Conservation (phyloP, 2,329 filamentous ascomycete genomes). For the Phaeophleospora eucalypticola region DNA sequence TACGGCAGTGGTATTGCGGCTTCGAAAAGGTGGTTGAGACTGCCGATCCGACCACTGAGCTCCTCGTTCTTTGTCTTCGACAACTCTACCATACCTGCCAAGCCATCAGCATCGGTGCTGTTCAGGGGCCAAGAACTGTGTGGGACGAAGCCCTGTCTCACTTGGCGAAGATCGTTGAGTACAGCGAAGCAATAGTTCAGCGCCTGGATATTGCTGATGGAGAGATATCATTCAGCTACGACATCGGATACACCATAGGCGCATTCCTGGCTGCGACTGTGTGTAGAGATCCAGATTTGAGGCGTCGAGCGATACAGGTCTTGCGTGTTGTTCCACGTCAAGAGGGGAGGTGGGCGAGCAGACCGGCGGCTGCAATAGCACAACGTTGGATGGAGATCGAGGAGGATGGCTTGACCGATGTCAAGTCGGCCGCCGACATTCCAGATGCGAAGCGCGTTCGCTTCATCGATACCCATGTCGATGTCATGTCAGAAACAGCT, state of each 20-base stretch:
- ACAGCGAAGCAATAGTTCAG: constrained; percentile 10
- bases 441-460: neutral
- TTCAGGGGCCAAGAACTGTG: neutral
- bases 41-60: neutral
- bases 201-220: neutral
- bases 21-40: constrained; percentile 9
- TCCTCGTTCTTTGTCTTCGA: constrained; percentile 6
- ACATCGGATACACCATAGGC: constrained; percentile 15
- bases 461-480: neutral
- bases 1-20: constrained; percentile 7
- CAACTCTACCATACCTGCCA: constrained; percentile 2
- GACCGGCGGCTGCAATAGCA: constrained; percentile 13
- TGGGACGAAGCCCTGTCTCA: constrained; percentile 6
- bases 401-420: constrained; percentile 8
- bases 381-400: constrained; percentile 19
- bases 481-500: too few relatives aligned
- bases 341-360: constrained; percentile 20
- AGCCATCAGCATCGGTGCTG: neutral
- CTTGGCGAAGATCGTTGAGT: constrained; percentile 8
- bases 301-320: constrained; percentile 15
- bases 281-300: constrained; percentile 17
- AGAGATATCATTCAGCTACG: constrained; percentile 15
- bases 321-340: constrained; percentile 12
- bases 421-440: neutral
- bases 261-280: constrained; percentile 10